Percentiles rank a stretch among this genome's conserved stretches.
These are phyloP conservation scores for Mangifera indica DNA, from an alignment of 345 rosid species.

Conservation along the genomic window DNA sequence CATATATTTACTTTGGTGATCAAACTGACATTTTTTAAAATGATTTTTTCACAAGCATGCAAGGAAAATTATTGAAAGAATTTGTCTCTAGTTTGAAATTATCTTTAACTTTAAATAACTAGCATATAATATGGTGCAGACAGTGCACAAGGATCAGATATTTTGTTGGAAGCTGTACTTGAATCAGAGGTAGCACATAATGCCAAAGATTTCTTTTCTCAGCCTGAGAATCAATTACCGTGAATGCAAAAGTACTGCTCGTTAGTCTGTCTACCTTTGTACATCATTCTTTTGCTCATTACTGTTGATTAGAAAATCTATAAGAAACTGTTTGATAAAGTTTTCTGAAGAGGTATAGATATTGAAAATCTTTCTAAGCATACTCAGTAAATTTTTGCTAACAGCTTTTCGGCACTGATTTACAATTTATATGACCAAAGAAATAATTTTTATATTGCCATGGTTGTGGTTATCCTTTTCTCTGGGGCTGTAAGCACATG, in stretches of 20 bases:
- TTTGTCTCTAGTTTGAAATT: neutral
- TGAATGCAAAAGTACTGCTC: slow-evolving; percentile 21
- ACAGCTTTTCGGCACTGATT: neutral
- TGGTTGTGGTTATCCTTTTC: neutral
- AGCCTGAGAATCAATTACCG: slow-evolving; percentile 51
- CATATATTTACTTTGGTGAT: no score
- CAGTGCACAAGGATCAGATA: slow-evolving; percentile 53
- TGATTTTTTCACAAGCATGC: neutral
- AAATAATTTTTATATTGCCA: neutral
- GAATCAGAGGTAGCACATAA: slow-evolving; percentile 69
- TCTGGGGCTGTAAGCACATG: neutral
- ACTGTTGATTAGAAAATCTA: neutral
- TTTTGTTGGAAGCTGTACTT: slow-evolving; percentile 60
- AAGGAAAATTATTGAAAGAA: neutral
- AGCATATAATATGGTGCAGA: slow-evolving; percentile 35
- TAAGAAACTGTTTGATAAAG: neutral
- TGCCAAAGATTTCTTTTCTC: slow-evolving; percentile 63
- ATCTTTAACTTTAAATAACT: slow-evolving; percentile 2
- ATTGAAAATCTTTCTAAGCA: neutral
- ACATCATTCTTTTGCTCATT: neutral
- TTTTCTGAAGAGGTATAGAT: neutral
- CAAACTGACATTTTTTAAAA: neutral
- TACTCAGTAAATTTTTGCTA: neutral
- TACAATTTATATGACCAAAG: neutral
- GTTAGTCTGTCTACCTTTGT: neutral